Evolutionary conservation across 2,329 filamentous ascomycete genomes (phyloP).

Genomic region (Alternaria solani): DNA sequence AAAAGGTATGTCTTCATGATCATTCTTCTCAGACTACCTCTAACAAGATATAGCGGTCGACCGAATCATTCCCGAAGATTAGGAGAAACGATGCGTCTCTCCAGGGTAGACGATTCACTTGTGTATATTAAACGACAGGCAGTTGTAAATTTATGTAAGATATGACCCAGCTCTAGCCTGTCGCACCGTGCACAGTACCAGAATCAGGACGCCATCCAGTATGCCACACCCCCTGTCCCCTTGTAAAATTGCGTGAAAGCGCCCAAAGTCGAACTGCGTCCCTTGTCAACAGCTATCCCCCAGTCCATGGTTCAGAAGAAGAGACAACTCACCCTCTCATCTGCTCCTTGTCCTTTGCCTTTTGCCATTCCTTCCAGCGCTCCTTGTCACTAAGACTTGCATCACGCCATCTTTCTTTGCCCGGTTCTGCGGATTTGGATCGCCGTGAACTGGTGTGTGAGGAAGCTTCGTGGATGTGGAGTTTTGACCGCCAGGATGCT

Average conservation of each 20-base stretch:
- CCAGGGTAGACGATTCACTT: background rate
- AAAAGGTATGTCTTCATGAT: constrained; percentile 36
- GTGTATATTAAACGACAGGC: background rate
- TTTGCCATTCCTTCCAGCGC: constrained; percentile 40
- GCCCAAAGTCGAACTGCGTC: constrained; percentile 19
- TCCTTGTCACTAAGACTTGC: constrained; percentile 33
- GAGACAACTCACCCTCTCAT: constrained; percentile 14
- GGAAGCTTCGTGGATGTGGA: constrained; percentile 6
- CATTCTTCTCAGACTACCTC: background rate
- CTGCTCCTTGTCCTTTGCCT: constrained; percentile 33
- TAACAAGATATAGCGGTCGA: constrained; percentile 40
- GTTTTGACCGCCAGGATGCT: constrained; percentile 21
- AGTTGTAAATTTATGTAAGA: background rate
- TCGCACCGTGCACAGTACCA: background rate
- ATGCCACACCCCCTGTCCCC: background rate
- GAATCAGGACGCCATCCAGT: background rate
- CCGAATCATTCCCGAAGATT: constrained; percentile 42
- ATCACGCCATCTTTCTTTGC: constrained; percentile 36
- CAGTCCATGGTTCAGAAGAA: background rate
- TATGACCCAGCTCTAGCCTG: background rate
- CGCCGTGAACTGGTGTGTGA: background rate
- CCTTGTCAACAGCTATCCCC: background rate
- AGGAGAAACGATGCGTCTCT: background rate
- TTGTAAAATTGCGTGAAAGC: constrained; percentile 10
- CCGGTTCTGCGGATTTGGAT: constrained; percentile 4